Percentiles rank a stretch among this genome's conserved stretches.
Evolutionary conservation across 768 basidiomycete genomes (phyloP).

Genomic region (Boletus tylopilopsis): DNA sequence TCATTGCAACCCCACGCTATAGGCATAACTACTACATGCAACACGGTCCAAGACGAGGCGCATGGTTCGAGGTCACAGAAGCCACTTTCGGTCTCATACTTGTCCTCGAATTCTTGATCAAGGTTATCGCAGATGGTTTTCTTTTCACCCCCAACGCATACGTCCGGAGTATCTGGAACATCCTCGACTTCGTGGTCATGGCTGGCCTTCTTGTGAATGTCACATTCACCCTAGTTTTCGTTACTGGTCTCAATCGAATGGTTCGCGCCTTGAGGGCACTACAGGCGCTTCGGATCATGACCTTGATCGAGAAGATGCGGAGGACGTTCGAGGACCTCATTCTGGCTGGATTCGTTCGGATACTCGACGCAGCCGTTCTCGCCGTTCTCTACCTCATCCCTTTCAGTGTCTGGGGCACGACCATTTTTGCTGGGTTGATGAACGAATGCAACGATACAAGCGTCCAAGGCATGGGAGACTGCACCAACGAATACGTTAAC

Average conservation of each 20-base stretch:
- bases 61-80: constrained; percentile 90
- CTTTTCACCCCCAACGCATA: constrained; percentile 90
- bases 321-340: constrained; percentile 83
- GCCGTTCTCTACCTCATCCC: constrained; percentile 91
- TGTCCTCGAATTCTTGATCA: constrained; percentile 82
- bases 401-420: constrained; percentile 90
- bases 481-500: constrained; percentile 70
- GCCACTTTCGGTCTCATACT: constrained; percentile 65
- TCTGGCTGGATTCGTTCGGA: constrained; percentile 78
- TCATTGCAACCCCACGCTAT: constrained; percentile 80
- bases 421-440: constrained; percentile 87
- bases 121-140: constrained; percentile 90
- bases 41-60: constrained; percentile 54
- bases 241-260: constrained; percentile 76
- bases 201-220: constrained; percentile 72
- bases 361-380: constrained; percentile 85
- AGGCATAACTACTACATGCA: constrained; percentile 63
- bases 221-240: constrained; percentile 63
- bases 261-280: constrained; percentile 85
- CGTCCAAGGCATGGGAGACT: constrained; percentile 53
- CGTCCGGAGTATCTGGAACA: constrained; percentile 86
- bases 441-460: constrained; percentile 76
- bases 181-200: constrained; percentile 85
- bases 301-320: constrained; percentile 81
- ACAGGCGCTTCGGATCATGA: constrained; percentile 84